A percentile compares a stretch with the other conserved stretches of the same genome.
Evolutionary conservation across 768 basidiomycete species (phyloP).

Genomic region (Auricularia sp.): DNA sequence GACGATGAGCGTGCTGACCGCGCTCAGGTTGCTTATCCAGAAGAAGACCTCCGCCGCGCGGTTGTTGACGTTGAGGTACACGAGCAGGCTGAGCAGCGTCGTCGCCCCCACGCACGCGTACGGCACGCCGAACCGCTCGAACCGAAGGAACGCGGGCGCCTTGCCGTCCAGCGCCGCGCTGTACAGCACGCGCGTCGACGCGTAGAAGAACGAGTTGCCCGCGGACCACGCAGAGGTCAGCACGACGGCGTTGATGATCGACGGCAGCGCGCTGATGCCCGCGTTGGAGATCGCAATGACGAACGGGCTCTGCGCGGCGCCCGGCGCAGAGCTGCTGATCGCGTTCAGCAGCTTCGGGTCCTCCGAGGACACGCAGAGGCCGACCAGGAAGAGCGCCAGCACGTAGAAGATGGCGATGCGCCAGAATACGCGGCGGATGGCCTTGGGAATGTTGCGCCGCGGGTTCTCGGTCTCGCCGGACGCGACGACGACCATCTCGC

Average conservation of each 20-base stretch:
- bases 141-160: slow-evolving; percentile 42
- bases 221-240: slow-evolving; percentile 22
- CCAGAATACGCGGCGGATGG: slow-evolving; percentile 30
- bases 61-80: slow-evolving; percentile 22
- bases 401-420: slow-evolving; percentile 29
- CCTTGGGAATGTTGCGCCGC: slow-evolving; percentile 28
- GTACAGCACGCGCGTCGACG: slow-evolving; percentile 39
- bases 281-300: slow-evolving; percentile 28
- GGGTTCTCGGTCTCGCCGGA: slow-evolving; percentile 35
- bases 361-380: slow-evolving; percentile 23
- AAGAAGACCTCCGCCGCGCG: slow-evolving; percentile 12
- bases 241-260: slow-evolving; percentile 22
- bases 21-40: neutral
- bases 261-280: slow-evolving; percentile 30
- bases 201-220: slow-evolving; percentile 18
- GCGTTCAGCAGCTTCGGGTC: slow-evolving; percentile 20
- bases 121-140: slow-evolving; percentile 48
- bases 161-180: slow-evolving; percentile 54
- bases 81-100: slow-evolving; percentile 9
- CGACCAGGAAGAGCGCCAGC: slow-evolving; percentile 22
- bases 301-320: slow-evolving; percentile 21
- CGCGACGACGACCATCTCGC: slow-evolving; percentile 32
- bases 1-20: slow-evolving; percentile 18
- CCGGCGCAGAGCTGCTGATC: slow-evolving; percentile 19
- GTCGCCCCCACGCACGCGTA: slow-evolving; percentile 33